Evolutionary conservation across 768 basidiomycete genomes (phyloP).

Genomic region (Termitomyces sp.): DNA sequence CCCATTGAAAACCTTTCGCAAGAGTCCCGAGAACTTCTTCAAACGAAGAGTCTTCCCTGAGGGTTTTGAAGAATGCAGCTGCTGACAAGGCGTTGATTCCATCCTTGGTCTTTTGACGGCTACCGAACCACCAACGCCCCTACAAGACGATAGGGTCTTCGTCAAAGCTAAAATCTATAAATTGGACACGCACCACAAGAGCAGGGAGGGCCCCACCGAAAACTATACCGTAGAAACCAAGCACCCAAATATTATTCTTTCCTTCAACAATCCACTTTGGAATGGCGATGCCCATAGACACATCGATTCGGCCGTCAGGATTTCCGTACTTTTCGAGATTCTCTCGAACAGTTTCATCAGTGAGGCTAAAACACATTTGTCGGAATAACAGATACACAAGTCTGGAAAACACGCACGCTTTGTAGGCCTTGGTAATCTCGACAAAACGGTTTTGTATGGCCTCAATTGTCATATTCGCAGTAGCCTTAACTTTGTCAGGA

Average conservation of each 20-base stretch:
- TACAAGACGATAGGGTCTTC: constrained; percentile 17
- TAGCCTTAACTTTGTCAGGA: constrained; percentile 91
- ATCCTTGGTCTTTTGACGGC: constrained; percentile 85
- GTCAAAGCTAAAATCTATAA: neutral
- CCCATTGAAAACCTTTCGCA: constrained; percentile 60
- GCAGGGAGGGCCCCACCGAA: constrained; percentile 84
- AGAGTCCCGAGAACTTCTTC: constrained; percentile 70
- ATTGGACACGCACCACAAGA: constrained; percentile 55
- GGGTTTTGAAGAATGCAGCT: constrained; percentile 78
- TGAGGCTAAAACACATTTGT: constrained; percentile 47
- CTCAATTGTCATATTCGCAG: constrained; percentile 80
- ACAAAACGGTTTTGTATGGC: constrained; percentile 85
- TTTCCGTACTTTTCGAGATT: constrained; percentile 90
- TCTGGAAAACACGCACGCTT: constrained; percentile 55
- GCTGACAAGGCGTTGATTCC: constrained; percentile 80
- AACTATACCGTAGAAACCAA: constrained; percentile 82
- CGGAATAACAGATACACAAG: neutral
- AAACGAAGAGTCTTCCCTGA: constrained; percentile 77
- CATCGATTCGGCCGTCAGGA: constrained; percentile 94
- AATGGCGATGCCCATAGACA: constrained; percentile 91
- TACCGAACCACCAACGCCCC: constrained; percentile 98
- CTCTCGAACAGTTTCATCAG: constrained; percentile 86
- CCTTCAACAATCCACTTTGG: constrained; percentile 92
- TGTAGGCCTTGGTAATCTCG: constrained; percentile 95
- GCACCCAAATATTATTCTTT: constrained; percentile 87